These are phyloP conservation scores for Syzygium jambos DNA, from an alignment of 345 rosid genomes.

Conservation along the genomic window DNA sequence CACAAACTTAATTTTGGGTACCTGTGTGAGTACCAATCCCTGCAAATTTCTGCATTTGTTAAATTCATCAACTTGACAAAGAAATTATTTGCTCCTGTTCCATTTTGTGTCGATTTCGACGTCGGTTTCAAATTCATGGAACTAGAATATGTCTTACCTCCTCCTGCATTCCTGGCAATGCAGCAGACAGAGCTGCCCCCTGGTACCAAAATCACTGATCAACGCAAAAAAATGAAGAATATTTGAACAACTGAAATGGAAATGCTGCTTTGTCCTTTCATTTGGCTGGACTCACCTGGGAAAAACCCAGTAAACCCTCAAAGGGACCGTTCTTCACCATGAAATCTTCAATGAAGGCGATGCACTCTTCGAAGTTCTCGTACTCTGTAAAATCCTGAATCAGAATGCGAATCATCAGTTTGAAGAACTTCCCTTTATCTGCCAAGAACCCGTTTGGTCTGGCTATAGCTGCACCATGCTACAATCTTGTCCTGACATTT, in stretches of 20 bases:
- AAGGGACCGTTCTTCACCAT: conserved; percentile 66
- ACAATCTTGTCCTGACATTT: too few species aligned
- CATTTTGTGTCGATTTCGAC: not conserved
- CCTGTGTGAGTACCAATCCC: conserved; percentile 26
- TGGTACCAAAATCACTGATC: not conserved
- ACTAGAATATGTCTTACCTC: conserved; percentile 6
- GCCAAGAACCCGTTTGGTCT: not conserved
- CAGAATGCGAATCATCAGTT: not conserved
- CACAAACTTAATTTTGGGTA: conserved; percentile 40
- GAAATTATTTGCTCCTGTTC: not conserved
- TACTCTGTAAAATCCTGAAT: conserved; percentile 48
- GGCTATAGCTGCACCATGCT: not conserved
- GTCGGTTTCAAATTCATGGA: not conserved
- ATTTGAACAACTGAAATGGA: not conserved
- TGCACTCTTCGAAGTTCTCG: conserved; percentile 52
- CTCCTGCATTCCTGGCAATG: conserved; percentile 40
- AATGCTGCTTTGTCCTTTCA: not conserved
- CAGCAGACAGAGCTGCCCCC: conserved; percentile 38
- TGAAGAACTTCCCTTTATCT: not conserved
- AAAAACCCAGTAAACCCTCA: conserved; percentile 69
- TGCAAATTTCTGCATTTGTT: not conserved
- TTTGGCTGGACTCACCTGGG: conserved; percentile 30
- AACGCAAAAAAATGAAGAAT: not conserved
- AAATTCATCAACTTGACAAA: not conserved
- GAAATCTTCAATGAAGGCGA: conserved; percentile 48